Conservation (phyloP, 768 basidiomycete genomes). For the Hygrophorus pudorinus region DNA sequence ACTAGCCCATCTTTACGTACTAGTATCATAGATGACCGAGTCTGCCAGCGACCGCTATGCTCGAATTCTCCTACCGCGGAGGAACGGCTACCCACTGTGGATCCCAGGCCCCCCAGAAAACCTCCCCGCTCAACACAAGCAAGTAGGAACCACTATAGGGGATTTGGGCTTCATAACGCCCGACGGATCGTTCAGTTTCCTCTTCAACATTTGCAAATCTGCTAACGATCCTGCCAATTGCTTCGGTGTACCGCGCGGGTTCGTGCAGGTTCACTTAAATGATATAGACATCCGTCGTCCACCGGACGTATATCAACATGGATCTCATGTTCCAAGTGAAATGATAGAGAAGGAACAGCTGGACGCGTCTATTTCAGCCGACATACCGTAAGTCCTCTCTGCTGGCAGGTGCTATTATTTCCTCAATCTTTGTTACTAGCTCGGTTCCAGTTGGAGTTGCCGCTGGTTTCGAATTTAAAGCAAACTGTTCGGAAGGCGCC, state of each 20-base stretch:
- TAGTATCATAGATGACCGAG: not conserved
- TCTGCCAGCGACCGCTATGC: slow-evolving; percentile 13
- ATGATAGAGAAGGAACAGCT: not conserved
- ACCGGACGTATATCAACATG: not conserved
- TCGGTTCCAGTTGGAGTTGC: not conserved
- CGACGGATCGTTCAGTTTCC: slow-evolving; percentile 25
- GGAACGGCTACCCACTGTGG: slow-evolving; percentile 27
- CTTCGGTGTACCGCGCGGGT: slow-evolving; percentile 19
- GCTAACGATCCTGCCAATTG: slow-evolving; percentile 20
- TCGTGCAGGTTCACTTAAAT: slow-evolving; percentile 15
- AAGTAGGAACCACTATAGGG: slow-evolving; percentile 24
- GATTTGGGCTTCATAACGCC: slow-evolving; percentile 28
- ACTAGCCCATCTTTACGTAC: too few relatives aligned
- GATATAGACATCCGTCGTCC: slow-evolving; percentile 8
- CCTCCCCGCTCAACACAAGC: slow-evolving; percentile 16
- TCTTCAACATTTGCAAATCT: slow-evolving; percentile 28
- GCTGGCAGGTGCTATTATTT: slow-evolving; percentile 1
- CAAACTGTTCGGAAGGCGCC: slow-evolving; percentile 18
- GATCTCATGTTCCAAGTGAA: not conserved
- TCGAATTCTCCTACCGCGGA: slow-evolving; percentile 12
- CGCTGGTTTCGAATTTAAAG: slow-evolving; percentile 10
- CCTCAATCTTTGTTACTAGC: not conserved
- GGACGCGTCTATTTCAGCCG: not conserved
- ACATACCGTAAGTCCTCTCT: not conserved
- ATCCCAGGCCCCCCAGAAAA: slow-evolving; percentile 20